Evolutionary conservation across 306 rosid species (phyloP), one percentile per base, ranked within the genome.

Genomic region (Quercus berberidifolia): DNA sequence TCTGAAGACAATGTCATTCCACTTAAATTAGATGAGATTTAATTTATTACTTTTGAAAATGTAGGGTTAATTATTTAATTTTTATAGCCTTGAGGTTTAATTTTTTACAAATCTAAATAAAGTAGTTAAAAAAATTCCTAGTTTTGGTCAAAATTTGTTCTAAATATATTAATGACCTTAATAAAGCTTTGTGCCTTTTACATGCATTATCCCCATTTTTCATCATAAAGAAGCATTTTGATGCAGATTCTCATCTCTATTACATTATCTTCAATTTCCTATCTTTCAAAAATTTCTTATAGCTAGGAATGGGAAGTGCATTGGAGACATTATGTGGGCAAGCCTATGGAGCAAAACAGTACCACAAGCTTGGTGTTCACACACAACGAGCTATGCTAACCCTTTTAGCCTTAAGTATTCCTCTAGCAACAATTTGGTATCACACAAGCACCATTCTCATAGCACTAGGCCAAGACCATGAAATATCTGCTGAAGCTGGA

Each of bases 291-390:
- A 19, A 21, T 79, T 64, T 28, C 14, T 78, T 31, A 14, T 56
- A 85, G 92, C 64, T 87, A 84, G 92, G 92, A 74, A 85, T 89
- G 86, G 88, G 86, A 20, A 89, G 92, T 81, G 92, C 92, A 57
- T 79, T 87, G 69, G 92, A 89, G 79, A 89, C 90, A 1, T 63
- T 89, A 46, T 86, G 90, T 43, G 92, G 92, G 1, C 89, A 89
- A 81, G 90, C 92, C 78, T 89, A 85, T 77, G 90, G 92, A 57
- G 89, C 88, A 18, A 89, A 46, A 28, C 85, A 83, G 20, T 87
- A 87, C 82, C 86, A 85, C 76, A 83, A 85, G 90, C 84, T 89
- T 59, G 92, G 92, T 41, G 33, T 87, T 58, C 83, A 89, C 76
- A 83, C 88, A 54, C 92, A 89, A 69, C 80, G 86, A 62, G 89